Percentiles rank a stretch among this genome's conserved stretches.
Conservation (phyloP, 2,329 filamentous ascomycete genomes). For the Verticillium klebahnii region DNA sequence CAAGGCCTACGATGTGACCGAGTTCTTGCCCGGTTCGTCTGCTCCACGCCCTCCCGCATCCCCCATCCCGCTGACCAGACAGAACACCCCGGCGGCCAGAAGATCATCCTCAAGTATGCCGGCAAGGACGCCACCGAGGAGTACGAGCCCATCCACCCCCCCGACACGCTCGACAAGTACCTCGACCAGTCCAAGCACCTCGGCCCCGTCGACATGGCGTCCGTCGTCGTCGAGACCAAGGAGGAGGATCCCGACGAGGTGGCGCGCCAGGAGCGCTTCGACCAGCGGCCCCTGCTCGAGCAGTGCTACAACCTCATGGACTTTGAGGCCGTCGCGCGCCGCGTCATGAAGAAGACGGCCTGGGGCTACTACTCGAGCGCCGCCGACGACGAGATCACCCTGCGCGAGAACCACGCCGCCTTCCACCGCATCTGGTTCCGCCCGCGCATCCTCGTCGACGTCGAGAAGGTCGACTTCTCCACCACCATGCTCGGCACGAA, state of each 20-base stretch:
- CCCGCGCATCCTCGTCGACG: conserved; percentile 81
- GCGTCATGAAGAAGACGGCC: conserved; percentile 90
- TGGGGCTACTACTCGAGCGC: conserved; percentile 98
- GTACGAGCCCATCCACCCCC: conserved; percentile 83
- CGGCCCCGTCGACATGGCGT: conserved; percentile 83
- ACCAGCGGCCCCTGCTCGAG: conserved; percentile 71
- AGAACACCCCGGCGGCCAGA: conserved; percentile 85
- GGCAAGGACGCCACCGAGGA: conserved; percentile 92
- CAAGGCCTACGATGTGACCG: conserved; percentile 84
- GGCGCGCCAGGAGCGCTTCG: conserved; percentile 68
- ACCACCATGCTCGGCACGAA: conserved; percentile 94
- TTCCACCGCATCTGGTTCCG: conserved; percentile 98
- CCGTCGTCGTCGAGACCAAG: conserved; percentile 64
- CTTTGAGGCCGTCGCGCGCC: conserved; percentile 87
- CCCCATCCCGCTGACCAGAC: background rate
- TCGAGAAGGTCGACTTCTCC: conserved; percentile 78
- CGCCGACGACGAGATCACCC: conserved; percentile 60
- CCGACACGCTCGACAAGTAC: conserved; percentile 82
- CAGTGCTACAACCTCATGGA: conserved; percentile 94
- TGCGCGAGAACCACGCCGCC: conserved; percentile 91
- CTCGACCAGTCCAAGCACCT: conserved; percentile 82
- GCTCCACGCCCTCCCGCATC: conserved; percentile 3
- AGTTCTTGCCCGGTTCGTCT: conserved; percentile 67
- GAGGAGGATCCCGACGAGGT: conserved; percentile 57
- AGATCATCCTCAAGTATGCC: conserved; percentile 95